Conservation (phyloP, 2,329 filamentous ascomycete genomes). For the Aspergillus tanneri region DNA sequence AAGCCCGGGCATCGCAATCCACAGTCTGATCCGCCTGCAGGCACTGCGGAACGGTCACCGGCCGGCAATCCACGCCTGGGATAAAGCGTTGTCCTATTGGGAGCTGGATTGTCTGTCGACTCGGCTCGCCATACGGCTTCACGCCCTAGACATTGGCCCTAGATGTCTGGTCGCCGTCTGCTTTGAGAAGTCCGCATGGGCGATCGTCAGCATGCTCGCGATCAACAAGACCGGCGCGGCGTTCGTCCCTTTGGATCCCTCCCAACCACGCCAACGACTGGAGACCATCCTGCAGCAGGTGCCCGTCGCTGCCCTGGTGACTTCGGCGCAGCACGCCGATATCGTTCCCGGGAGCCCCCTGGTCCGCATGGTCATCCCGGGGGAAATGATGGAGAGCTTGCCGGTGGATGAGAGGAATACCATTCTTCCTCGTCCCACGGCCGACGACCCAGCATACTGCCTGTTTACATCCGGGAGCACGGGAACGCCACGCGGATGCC, state of each 20-base stretch:
- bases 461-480: constrained; percentile 24
- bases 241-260: constrained; percentile 26
- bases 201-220: constrained; percentile 23
- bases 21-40: no score
- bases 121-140: constrained; percentile 28
- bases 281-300: no score
- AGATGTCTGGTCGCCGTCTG: constrained; percentile 23
- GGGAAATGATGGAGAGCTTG: no score
- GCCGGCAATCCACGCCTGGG: constrained; percentile 25
- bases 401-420: no score
- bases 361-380: no score
- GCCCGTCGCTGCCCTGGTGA: no score
- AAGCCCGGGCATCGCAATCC: no score
- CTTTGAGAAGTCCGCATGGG: constrained; percentile 29
- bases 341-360: background rate
- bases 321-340: no score
- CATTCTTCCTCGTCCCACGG: background rate
- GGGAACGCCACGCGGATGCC: constrained; percentile 20
- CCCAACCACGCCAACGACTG: constrained; percentile 15
- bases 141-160: constrained; percentile 28
- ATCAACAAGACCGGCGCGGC: constrained; percentile 26
- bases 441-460: constrained; percentile 8
- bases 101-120: constrained; percentile 32
- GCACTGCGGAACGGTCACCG: no score
- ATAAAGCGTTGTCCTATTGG: constrained; percentile 25